Conservation (phyloP, 2,329 filamentous ascomycete species). For the Fusarium sp. region DNA sequence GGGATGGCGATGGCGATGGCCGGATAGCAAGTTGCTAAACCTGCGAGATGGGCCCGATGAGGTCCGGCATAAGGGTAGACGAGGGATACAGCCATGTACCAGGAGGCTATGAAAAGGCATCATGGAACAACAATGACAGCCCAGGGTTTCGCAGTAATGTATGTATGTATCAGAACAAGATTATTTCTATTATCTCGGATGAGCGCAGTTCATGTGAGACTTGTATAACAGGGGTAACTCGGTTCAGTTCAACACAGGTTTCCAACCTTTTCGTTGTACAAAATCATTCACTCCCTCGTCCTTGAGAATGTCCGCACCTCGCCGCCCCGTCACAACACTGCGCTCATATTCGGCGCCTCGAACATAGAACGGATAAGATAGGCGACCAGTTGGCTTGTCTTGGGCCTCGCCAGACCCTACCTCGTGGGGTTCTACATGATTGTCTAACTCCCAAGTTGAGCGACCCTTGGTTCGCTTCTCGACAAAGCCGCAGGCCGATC, state of each 20-base stretch:
- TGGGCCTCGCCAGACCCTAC: not conserved
- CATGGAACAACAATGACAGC: constrained; percentile 9
- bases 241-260: constrained; percentile 51
- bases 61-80: constrained; percentile 24
- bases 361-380: constrained; percentile 71
- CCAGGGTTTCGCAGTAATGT: constrained; percentile 22
- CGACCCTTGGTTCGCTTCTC: constrained; percentile 44
- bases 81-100: constrained; percentile 25
- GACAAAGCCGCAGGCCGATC: constrained; percentile 67
- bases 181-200: not conserved
- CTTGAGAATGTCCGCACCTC: constrained; percentile 67
- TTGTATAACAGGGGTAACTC: constrained; percentile 26
- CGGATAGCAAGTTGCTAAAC: constrained; percentile 1
- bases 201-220: not conserved
- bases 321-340: constrained; percentile 74
- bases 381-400: constrained; percentile 25
- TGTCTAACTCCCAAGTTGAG: constrained; percentile 19
- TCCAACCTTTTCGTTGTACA: constrained; percentile 71
- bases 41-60: constrained; percentile 9
- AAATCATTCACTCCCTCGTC: constrained; percentile 72
- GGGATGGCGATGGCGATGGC: constrained; percentile 2
- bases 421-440: not conserved
- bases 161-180: constrained; percentile 26
- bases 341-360: constrained; percentile 69
- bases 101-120: constrained; percentile 9